Evolutionary conservation across 805 yeast species (phyloP).

Genomic region (Metschnikowia colocasiae): DNA sequence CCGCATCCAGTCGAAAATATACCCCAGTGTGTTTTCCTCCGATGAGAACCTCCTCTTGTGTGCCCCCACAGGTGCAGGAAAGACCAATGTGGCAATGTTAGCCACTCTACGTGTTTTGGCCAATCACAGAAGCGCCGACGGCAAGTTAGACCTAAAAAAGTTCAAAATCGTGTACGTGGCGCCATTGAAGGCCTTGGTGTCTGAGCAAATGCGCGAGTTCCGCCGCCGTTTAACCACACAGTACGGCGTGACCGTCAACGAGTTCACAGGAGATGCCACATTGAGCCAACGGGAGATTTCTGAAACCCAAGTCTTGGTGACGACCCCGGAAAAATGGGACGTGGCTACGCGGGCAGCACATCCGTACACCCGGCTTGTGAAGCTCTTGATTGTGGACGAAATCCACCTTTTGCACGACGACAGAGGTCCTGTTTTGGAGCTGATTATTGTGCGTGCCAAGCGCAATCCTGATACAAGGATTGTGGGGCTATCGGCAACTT

Average conservation of each 20-base stretch:
- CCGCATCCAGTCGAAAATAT: slow-evolving; percentile 79
- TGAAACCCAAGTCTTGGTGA: slow-evolving; percentile 78
- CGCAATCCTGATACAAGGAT: slow-evolving; percentile 54
- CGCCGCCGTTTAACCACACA: slow-evolving; percentile 57
- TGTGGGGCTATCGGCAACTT: slow-evolving; percentile 87
- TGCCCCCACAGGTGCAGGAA: slow-evolving; percentile 99
- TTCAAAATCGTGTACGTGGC: slow-evolving; percentile 87
- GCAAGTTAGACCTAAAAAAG: slow-evolving; percentile 48
- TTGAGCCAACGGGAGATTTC: slow-evolving; percentile 70
- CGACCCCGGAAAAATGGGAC: slow-evolving; percentile 98
- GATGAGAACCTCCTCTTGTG: slow-evolving; percentile 78
- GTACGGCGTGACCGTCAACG: slow-evolving; percentile 71
- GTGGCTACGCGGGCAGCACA: slow-evolving; percentile 80
- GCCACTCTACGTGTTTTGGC: slow-evolving; percentile 63
- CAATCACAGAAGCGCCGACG: slow-evolving; percentile 45
- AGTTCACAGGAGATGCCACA: slow-evolving; percentile 86
- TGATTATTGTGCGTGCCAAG: slow-evolving; percentile 68
- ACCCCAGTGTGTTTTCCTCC: slow-evolving; percentile 66
- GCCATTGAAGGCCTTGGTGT: slow-evolving; percentile 91
- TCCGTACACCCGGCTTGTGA: slow-evolving; percentile 60
- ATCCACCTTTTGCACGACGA: slow-evolving; percentile 89
- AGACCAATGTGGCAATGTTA: slow-evolving; percentile 92
- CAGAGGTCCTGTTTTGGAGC: slow-evolving; percentile 92
- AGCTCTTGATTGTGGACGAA: slow-evolving; percentile 81
- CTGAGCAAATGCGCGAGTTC: slow-evolving; percentile 89